phyloP scores from a whole-genome alignment of 2,329 filamentous ascomycete genomes.

The Dryadomyces quercivorus region DNA sequence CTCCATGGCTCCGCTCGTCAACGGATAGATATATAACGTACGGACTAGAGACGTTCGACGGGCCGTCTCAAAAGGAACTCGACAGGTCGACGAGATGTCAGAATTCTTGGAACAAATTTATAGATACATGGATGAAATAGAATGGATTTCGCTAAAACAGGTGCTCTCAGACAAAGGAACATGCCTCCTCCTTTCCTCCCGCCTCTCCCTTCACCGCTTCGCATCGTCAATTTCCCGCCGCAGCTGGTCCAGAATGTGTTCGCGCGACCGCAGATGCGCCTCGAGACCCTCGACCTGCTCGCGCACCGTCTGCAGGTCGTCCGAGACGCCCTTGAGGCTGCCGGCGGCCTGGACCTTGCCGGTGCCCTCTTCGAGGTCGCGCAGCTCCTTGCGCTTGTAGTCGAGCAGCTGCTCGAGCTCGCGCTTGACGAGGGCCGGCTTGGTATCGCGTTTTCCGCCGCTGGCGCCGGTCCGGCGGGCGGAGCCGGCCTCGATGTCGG shows the following conservation, averaged over 20 bases:
- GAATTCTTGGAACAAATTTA: no score
- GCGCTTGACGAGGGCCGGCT: conserved; percentile 83
- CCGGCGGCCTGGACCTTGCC: conserved; percentile 58
- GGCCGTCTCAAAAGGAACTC: no score
- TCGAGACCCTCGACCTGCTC: conserved; percentile 92
- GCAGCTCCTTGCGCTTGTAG: conserved; percentile 75
- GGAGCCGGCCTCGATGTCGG: conserved; percentile 64
- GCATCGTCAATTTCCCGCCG: conserved; percentile 77
- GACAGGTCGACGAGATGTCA: no score
- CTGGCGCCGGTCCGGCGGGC: conserved; percentile 31
- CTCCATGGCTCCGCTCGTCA: no score
- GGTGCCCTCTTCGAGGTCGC: conserved; percentile 61
- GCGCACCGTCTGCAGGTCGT: conserved; percentile 80
- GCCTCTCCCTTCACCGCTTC: conserved; percentile 42
- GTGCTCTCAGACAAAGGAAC: neutral
- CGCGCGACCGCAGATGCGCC: conserved; percentile 63
- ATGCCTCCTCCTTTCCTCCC: neutral
- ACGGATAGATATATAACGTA: no score
- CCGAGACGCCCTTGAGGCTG: conserved; percentile 62
- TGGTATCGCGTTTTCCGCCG: conserved; percentile 57
- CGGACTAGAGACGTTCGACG: no score
- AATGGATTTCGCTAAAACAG: neutral
- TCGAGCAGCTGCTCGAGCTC: conserved; percentile 90
- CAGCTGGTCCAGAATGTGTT: conserved; percentile 65
- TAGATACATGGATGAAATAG: no score